Percentiles rank a stretch among this genome's conserved stretches.
Conservation (phyloP, 1,284 basidiomycete genomes). For the Marasmius oreades region DNA sequence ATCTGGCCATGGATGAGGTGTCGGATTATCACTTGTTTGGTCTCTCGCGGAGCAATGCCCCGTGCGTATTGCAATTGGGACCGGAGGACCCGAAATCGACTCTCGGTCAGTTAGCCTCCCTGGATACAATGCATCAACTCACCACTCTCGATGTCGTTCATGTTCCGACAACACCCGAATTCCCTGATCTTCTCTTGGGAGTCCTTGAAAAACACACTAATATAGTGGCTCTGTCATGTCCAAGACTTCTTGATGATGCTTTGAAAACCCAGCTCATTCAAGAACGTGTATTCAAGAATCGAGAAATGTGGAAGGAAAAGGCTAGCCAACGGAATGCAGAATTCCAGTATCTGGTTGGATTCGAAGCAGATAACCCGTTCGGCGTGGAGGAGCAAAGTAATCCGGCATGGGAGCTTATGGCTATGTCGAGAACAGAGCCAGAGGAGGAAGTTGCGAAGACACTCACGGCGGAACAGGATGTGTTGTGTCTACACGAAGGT, state of each 20-base stretch:
- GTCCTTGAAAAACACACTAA: background rate
- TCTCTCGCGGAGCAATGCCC: background rate
- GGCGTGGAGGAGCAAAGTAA: too few relatives aligned
- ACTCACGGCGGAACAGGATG: too few relatives aligned
- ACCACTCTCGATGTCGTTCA: background rate
- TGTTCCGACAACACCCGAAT: background rate
- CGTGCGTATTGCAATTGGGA: background rate
- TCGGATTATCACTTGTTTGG: background rate
- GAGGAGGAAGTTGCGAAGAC: too few relatives aligned
- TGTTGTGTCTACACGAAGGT: too few relatives aligned
- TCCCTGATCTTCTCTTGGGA: background rate
- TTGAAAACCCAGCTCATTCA: background rate
- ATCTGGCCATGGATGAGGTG: background rate
- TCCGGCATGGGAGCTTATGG: too few relatives aligned
- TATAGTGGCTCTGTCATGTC: background rate
- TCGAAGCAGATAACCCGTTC: background rate
- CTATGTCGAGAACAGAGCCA: too few relatives aligned
- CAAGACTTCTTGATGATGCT: background rate
- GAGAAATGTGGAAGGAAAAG: background rate
- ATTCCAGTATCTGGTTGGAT: background rate
- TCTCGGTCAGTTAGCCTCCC: background rate
- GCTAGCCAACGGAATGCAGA: background rate
- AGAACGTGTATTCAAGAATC: background rate
- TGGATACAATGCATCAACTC: background rate
- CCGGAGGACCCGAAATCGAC: background rate